Evolutionary conservation across 2,329 filamentous ascomycete genomes (phyloP).

Genomic region (Fusarium austroafricanum): DNA sequence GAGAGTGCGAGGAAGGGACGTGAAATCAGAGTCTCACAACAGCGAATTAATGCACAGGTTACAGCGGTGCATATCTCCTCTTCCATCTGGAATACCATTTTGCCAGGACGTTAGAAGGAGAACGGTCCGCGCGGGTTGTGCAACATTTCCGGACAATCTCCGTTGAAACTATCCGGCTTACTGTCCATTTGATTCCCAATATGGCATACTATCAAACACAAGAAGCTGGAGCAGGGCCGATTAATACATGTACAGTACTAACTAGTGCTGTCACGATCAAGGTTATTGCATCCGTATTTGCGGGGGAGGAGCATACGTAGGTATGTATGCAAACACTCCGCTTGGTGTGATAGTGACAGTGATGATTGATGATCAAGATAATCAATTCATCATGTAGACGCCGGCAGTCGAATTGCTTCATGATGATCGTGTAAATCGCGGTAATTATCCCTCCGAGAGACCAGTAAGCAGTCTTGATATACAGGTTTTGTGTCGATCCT

Average conservation of each 20-base stretch:
- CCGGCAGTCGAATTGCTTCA: constrained; percentile 22
- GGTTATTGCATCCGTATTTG: background rate
- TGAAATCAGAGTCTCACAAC: background rate
- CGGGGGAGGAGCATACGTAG: constrained; percentile 11
- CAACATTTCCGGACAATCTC: constrained; percentile 32
- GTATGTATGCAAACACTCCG: constrained; percentile 2
- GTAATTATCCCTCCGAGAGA: constrained; percentile 25
- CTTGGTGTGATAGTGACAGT: constrained; percentile 1
- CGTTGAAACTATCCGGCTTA: constrained; percentile 36
- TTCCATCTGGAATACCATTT: background rate
- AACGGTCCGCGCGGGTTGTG: constrained; percentile 3
- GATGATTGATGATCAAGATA: constrained; percentile 36
- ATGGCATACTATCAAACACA: constrained; percentile 21
- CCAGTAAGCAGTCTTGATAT: constrained; percentile 9
- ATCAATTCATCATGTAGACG: constrained; percentile 9
- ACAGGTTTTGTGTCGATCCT: constrained; percentile 23
- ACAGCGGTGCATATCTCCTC: background rate
- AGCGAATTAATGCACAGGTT: background rate
- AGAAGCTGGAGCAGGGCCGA: constrained; percentile 33
- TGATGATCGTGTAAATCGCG: constrained; percentile 28
- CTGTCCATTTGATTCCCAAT: constrained; percentile 24
- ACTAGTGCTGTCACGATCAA: constrained; percentile 3
- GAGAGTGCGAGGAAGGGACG: background rate
- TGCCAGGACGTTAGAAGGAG: background rate
- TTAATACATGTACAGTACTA: background rate